Evolutionary conservation across 371 early-diverging fungal genomes (phyloP).

Genomic region (Blastocladiella emersonii): DNA sequence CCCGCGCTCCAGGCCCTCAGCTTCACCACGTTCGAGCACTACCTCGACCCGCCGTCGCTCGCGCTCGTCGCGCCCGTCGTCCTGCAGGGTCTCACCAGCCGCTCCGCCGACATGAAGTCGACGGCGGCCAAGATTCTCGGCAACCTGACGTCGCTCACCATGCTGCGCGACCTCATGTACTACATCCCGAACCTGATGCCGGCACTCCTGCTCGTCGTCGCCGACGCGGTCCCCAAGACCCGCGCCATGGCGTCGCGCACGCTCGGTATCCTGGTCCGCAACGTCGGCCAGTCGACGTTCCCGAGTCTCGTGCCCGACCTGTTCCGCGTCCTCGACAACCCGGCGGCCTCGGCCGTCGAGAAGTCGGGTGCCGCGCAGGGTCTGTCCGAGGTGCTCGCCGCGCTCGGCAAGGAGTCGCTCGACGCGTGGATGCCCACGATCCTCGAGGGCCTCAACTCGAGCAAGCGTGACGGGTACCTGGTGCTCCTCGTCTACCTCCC

Average conservation of each 20-base stretch:
- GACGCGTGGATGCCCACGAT: slow-evolving; percentile 83
- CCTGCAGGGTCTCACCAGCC: slow-evolving; percentile 79
- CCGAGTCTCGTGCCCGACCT: slow-evolving; percentile 77
- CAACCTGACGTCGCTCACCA: slow-evolving; percentile 86
- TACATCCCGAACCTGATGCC: slow-evolving; percentile 75
- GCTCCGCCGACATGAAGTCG: slow-evolving; percentile 79
- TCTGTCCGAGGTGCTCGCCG: slow-evolving; percentile 81
- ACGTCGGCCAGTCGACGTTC: slow-evolving; percentile 85
- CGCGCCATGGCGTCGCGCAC: slow-evolving; percentile 89
- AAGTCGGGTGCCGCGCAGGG: slow-evolving; percentile 96
- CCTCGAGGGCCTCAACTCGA: slow-evolving; percentile 55
- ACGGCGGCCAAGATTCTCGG: slow-evolving; percentile 94
- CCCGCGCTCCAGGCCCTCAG: slow-evolving; percentile 69
- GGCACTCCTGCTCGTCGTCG: slow-evolving; percentile 69
- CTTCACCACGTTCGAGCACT: slow-evolving; percentile 90
- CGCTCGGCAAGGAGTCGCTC: slow-evolving; percentile 73
- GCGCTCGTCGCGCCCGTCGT: slow-evolving; percentile 91
- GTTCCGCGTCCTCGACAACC: slow-evolving; percentile 55
- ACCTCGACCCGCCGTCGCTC: slow-evolving; percentile 90
- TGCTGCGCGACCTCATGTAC: slow-evolving; percentile 74
- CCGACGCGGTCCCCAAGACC: slow-evolving; percentile 92
- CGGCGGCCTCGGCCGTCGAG: slow-evolving; percentile 79
- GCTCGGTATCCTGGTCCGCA: slow-evolving; percentile 77
- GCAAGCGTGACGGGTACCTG: slow-evolving; percentile 93
- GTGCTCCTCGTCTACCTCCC: slow-evolving; percentile 88